Evolutionary conservation across 768 basidiomycete species (phyloP).

Genomic region (Galerina marginata): DNA sequence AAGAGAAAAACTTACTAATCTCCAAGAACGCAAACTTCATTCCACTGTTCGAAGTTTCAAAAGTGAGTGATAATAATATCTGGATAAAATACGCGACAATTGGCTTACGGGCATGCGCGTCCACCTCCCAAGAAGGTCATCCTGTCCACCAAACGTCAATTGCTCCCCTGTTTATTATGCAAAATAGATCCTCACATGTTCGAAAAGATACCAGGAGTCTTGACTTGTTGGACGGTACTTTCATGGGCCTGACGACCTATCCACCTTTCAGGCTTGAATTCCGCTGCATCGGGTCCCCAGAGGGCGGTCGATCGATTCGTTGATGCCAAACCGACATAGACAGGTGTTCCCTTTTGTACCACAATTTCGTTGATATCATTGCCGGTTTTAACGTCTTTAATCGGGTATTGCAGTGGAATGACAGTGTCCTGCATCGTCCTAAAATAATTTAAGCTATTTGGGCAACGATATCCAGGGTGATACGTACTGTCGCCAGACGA

Average conservation of each 20-base stretch:
- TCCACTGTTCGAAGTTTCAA: not conserved
- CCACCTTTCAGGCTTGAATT: not conserved
- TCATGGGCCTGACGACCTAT: not conserved
- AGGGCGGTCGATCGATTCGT: not conserved
- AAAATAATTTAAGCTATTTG: not conserved
- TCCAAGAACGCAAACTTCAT: constrained; percentile 2
- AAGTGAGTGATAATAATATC: no score
- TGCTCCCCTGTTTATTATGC: no score
- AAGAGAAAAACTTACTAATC: not conserved
- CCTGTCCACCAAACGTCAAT: not conserved
- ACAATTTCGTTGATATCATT: not conserved
- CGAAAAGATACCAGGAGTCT: not conserved
- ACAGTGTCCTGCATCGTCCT: not conserved
- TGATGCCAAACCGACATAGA: not conserved
- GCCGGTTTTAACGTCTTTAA: not conserved
- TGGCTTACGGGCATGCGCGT: not conserved
- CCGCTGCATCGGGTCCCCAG: not conserved
- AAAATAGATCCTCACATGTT: not conserved
- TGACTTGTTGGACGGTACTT: not conserved
- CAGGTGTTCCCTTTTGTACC: not conserved
- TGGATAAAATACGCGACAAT: no score
- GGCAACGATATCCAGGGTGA: not conserved
- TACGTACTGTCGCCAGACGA: not conserved
- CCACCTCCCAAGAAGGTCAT: not conserved
- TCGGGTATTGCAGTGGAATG: not conserved